Conservation (phyloP, 1,284 basidiomycete genomes). For the Tylopilus sp. region DNA sequence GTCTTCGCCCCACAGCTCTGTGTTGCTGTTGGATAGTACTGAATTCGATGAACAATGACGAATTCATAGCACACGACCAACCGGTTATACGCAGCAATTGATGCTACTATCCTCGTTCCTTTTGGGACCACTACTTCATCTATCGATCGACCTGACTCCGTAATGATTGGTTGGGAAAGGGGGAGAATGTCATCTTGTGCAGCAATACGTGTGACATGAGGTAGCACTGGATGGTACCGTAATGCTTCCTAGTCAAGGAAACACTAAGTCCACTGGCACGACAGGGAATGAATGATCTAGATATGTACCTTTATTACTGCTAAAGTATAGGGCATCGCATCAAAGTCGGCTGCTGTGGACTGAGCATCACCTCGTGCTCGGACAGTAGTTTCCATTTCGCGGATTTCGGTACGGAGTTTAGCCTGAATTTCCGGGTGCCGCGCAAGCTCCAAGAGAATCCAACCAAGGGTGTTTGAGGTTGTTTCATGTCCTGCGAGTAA, state of each 20-base stretch:
- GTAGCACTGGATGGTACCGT: conserved; percentile 50
- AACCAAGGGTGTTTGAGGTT: conserved; percentile 55
- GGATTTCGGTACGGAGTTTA: conserved; percentile 55
- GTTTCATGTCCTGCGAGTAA: conserved; percentile 66
- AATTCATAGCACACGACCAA: conserved; percentile 12
- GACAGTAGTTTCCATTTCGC: conserved; percentile 46
- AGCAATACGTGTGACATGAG: conserved; percentile 49
- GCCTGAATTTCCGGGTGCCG: conserved; percentile 50
- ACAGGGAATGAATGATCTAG: not conserved
- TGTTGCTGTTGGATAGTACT: conserved; percentile 42
- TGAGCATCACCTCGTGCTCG: conserved; percentile 51
- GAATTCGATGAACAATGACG: not conserved
- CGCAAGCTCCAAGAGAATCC: conserved; percentile 57
- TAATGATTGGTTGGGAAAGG: conserved; percentile 54
- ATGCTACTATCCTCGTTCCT: conserved; percentile 46
- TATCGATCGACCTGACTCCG: conserved; percentile 47
- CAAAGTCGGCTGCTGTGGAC: conserved; percentile 58
- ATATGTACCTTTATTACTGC: conserved; percentile 64
- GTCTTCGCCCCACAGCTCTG: conserved; percentile 61
- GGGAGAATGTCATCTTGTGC: conserved; percentile 55
- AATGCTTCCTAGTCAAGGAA: conserved; percentile 47
- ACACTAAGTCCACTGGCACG: not conserved
- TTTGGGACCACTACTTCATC: conserved; percentile 48
- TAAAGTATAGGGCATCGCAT: conserved; percentile 61
- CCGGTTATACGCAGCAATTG: conserved; percentile 52